These are phyloP conservation scores for Psophocarpus tetragonolobus DNA, from an alignment of 306 rosid genomes.

Conservation along the genomic window DNA sequence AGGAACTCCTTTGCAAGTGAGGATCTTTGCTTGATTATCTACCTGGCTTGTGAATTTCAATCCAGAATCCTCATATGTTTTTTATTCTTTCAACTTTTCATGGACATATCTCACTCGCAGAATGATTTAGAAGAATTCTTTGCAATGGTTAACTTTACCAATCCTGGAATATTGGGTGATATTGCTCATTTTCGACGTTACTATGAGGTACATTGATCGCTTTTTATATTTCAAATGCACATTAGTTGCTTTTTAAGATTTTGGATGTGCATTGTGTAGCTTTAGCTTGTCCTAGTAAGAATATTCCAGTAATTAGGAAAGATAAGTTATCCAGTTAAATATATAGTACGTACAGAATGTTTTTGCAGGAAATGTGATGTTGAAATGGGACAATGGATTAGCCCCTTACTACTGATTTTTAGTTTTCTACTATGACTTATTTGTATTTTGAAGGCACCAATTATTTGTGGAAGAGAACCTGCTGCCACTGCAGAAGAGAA, in stretches of 20 bases:
- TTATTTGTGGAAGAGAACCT: conserved; percentile 96
- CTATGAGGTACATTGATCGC: conserved; percentile 65
- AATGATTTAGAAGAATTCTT: conserved; percentile 96
- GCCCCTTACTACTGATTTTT: conserved; percentile 29
- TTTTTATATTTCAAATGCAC: background rate
- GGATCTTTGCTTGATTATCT: conserved; percentile 12
- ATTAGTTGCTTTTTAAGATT: conserved; percentile 15
- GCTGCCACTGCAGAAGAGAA: conserved; percentile 73
- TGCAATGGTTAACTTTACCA: conserved; percentile 93
- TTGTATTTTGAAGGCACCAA: conserved; percentile 69
- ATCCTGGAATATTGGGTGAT: conserved; percentile 83
- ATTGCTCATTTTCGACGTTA: conserved; percentile 77
- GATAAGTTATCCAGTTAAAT: conserved; percentile 17
- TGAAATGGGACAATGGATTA: conserved; percentile 11
- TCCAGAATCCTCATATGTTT: background rate
- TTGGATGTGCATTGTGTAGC: background rate
- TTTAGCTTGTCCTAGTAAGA: conserved; percentile 23
- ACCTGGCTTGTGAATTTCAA: conserved; percentile 18
- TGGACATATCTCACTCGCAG: conserved; percentile 49
- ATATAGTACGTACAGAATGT: background rate
- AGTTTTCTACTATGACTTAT: conserved; percentile 18
- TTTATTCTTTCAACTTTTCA: background rate
- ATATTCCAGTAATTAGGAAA: conserved; percentile 9
- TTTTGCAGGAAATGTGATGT: conserved; percentile 27
- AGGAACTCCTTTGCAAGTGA: conserved; percentile 99